Conservation (phyloP, 2,329 filamentous ascomycete genomes). For the Aspergillus sp. region DNA sequence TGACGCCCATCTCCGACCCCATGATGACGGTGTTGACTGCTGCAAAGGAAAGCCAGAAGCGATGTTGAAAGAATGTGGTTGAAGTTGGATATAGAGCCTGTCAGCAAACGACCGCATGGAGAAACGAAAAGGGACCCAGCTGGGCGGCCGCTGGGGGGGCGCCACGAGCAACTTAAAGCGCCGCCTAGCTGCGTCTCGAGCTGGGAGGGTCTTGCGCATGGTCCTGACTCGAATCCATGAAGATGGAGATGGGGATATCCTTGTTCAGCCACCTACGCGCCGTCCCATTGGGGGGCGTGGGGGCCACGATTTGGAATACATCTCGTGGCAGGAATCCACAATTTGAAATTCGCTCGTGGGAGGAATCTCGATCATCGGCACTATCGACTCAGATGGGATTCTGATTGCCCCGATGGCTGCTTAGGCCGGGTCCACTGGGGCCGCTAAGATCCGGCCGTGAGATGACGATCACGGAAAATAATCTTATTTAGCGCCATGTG, state of each 20-base stretch:
- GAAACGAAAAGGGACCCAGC: background rate
- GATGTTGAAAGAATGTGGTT: background rate
- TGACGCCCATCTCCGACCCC: slow-evolving; percentile 31
- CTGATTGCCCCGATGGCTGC: background rate
- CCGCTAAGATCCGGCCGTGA: background rate
- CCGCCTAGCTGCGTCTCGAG: background rate
- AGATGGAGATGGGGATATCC: background rate
- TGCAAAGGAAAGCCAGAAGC: background rate
- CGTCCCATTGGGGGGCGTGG: no score
- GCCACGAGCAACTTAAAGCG: background rate
- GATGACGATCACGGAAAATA: background rate
- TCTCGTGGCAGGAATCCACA: background rate
- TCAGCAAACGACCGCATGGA: background rate
- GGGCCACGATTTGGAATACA: no score
- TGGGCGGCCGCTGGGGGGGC: background rate
- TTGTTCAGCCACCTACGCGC: background rate
- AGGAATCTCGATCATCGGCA: background rate
- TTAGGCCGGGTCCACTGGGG: background rate
- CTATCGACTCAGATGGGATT: background rate
- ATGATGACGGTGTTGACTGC: slow-evolving; percentile 14
- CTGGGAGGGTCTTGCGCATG: background rate
- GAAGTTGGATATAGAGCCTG: background rate
- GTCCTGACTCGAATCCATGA: background rate
- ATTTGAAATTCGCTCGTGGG: background rate
- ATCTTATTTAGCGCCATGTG: background rate